Evolutionary conservation across 2,329 filamentous ascomycete genomes (phyloP).

Genomic region (Dactylella cylindrospora): DNA sequence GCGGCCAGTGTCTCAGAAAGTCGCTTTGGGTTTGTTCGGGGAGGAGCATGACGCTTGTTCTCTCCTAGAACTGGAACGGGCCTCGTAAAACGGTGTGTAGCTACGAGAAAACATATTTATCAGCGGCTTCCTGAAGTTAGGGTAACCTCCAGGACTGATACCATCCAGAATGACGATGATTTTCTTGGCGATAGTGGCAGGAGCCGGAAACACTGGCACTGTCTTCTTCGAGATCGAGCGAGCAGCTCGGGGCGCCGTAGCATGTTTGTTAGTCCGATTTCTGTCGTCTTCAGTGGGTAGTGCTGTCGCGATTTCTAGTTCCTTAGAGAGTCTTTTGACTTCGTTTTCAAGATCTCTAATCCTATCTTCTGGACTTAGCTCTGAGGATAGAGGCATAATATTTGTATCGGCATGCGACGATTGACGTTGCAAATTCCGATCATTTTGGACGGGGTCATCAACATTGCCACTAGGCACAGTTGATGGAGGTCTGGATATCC

Average conservation of each 20-base stretch:
- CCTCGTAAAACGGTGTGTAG: slow-evolving; percentile 1
- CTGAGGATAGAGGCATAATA: background rate
- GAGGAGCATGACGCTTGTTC: background rate
- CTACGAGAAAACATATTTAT: background rate
- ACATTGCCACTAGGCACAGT: background rate
- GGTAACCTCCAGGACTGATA: background rate
- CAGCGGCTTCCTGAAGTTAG: background rate
- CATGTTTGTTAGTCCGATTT: too few relatives aligned
- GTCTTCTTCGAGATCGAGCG: too few relatives aligned
- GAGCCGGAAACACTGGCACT: too few relatives aligned
- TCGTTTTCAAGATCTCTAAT: background rate
- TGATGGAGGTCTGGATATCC: background rate
- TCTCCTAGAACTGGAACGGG: background rate
- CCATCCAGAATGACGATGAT: slow-evolving; percentile 31
- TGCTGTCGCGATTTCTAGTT: too few relatives aligned
- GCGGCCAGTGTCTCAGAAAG: slow-evolving; percentile 22
- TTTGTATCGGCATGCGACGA: too few relatives aligned
- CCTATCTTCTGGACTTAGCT: background rate
- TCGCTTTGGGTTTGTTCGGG: slow-evolving; percentile 30
- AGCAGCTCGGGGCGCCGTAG: too few relatives aligned
- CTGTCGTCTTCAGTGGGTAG: too few relatives aligned
- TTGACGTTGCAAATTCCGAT: too few relatives aligned
- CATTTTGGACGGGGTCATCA: too few relatives aligned
- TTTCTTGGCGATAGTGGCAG: slow-evolving; percentile 16
- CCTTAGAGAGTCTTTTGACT: background rate